Base-by-base conservation (phyloP, 2,329 filamentous ascomycete species). In the Graphiopsis chlorocephala region DNA sequence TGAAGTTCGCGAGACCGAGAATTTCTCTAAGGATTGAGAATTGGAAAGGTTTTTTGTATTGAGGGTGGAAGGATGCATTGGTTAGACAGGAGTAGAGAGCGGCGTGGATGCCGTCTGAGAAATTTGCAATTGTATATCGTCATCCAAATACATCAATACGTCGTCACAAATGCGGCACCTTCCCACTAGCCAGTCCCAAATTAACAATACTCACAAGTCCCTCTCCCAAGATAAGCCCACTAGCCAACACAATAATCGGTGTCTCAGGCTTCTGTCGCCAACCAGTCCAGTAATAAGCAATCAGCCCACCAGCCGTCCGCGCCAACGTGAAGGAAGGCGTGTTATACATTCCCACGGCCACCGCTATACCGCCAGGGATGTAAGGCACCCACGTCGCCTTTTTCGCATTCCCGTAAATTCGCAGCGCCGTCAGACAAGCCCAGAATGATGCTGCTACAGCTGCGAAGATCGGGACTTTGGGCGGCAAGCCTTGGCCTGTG, bases 311-410 rank as follows among this genome's bases (percentile, higher is more conserved):
- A 11, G 92, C 86, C 0, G 92, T 91, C 67, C 95, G 83, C 0
- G 95, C 93, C 42, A 99, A 81, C 0, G 95, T 99, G 75, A 99
- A 99, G 0, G 92, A 96, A 0, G 95, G 95, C 0, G 94, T 92
- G 72, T 98, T 99, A 79, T 98, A 99, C 88, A 99, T 99, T 57
- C 95, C 93, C 72, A 97, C 92, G 45, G 95, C 95, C 23, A 99
- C 94, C 2, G 95, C 94, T 72, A 99, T 97, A 0, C 95, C 95
- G 7, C 95, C 94, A 0, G 95, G 95, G 14, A 99, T 83, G 75
- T 87, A 91, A 1, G 87, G 81, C 71, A 90, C 84, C 92, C 92
- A 96, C 66, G 80, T 78, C 60, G 74, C 77, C 73, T 78, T 72
- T 67, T 71, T 67, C 11, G 70, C 82, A 5, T 74, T 73, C 1